phyloP scores from a whole-genome alignment of 495 filamentous ascomycete genomes.

The Tuber indicum region DNA sequence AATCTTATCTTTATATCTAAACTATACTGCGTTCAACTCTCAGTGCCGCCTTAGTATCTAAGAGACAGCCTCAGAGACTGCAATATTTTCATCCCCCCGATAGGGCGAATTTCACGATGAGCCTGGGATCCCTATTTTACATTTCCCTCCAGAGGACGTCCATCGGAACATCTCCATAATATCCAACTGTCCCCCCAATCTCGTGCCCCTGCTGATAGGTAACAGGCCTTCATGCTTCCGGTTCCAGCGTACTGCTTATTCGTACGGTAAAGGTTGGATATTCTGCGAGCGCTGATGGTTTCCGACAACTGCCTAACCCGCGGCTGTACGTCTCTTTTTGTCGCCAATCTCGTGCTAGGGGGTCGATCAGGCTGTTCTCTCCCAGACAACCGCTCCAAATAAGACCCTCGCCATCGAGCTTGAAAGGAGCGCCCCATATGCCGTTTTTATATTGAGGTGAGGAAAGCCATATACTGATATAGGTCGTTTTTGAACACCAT shows the following conservation, averaged over 20 bases:
- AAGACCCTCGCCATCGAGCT: neutral
- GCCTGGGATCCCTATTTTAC: too few species aligned
- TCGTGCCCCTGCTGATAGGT: too few species aligned
- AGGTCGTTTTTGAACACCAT: too few species aligned
- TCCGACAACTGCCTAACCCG: neutral
- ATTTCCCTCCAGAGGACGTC: too few species aligned
- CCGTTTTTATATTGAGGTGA: neutral
- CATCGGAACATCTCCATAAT: too few species aligned
- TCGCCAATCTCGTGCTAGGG: neutral
- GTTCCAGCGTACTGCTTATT: neutral
- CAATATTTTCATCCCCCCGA: too few species aligned
- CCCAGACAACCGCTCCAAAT: neutral
- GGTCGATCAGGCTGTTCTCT: neutral
- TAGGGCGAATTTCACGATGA: too few species aligned
- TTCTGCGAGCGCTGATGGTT: neutral
- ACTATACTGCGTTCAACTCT: too few species aligned
- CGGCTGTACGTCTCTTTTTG: neutral
- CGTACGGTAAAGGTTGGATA: neutral
- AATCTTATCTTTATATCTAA: too few species aligned
- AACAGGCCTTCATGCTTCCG: neutral
- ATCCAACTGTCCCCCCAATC: too few species aligned
- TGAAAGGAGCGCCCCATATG: neutral
- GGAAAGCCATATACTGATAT: neutral
- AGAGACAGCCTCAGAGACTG: too few species aligned
- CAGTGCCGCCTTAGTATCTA: too few species aligned